Evolutionary conservation across 2,329 filamentous ascomycete genomes (phyloP), one percentile per base, ranked within the genome.

Genomic region (Zymoseptoria passerinii): DNA sequence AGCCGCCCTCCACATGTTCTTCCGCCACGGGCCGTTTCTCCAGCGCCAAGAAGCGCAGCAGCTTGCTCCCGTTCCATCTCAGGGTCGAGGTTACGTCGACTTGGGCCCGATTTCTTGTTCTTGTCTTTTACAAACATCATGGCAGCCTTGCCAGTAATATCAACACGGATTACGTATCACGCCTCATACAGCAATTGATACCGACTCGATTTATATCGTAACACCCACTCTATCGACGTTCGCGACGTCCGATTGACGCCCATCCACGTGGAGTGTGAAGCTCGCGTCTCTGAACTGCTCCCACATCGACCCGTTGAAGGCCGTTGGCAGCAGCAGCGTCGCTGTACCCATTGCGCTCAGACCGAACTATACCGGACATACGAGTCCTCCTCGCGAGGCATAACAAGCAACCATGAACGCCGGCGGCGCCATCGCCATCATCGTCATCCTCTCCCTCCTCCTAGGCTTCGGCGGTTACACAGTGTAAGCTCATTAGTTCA

Each of bases 341-440:
- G 16, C 35, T 13, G n/a, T 44, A 44, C 10, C 35, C 35, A 44
- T 44, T 13, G 35, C 35, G 10, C 35, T 16, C n/a, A 16, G 13
- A 7, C 35, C n/a, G n/a, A 13, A 44, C 35, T 13, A 16, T 16
- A n/a, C 35, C 35, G n/a, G 2, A n/a, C 7, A 13, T 16, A 44
- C 35, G 6, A n/a, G 16, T 2, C 35, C 35, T 40, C 35, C 35
- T 44, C 35, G 35, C 35, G 35, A 44, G 35, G 16, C 35, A n/a
- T 16, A 16, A n/a, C 10, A 3, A 13, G 19, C 65, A 61, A 64
- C 58, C 48, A 61, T 66, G 48, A 63, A 63, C 54, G 71, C 70
- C 66, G 70, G 81, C 64, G 85, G 86, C 70, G 81, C 86, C 63
- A 84, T 92, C 76, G 81, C 91, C 72, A 84, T 95, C 70, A 80